These are phyloP conservation scores for Rhododendron henanense DNA, from an alignment of 148 eudicot species.

Conservation along the genomic window DNA sequence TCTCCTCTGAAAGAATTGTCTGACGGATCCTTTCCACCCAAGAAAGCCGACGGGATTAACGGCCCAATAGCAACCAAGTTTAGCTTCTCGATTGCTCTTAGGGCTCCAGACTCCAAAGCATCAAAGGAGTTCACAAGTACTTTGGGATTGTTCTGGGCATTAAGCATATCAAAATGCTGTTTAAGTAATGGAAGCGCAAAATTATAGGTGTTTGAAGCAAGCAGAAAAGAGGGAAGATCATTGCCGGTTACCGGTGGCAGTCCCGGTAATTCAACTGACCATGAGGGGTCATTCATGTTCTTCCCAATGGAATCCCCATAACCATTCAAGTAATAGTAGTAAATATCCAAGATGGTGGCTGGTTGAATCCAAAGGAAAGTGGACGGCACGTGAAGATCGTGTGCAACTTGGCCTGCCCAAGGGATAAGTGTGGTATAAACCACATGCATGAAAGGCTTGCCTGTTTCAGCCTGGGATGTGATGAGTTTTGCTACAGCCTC, in stretches of 20 bases:
- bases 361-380: conserved; percentile 42
- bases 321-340: conserved; percentile 30
- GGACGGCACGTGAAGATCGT: conserved; percentile 29
- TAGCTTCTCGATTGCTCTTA: conserved; percentile 13
- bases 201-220: conserved; percentile 11
- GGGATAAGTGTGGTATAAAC: conserved; percentile 36
- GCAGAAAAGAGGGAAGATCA: conserved; percentile 14
- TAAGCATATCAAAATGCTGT: conserved; percentile 33
- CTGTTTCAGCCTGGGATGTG: conserved; percentile 3
- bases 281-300: not conserved
- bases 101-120: conserved; percentile 28
- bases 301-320: conserved; percentile 4
- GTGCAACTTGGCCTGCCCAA: conserved; percentile 51
- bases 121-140: conserved; percentile 44
- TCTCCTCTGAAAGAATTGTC: conserved; percentile 32
- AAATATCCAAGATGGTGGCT: conserved; percentile 34
- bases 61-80: conserved; percentile 40
- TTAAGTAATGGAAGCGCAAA: conserved; percentile 8
- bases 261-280: not conserved
- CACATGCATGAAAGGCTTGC: conserved; percentile 28
- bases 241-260: not conserved
- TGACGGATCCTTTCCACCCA: not conserved
- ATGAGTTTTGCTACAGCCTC: conserved; percentile 24
- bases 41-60: conserved; percentile 11
- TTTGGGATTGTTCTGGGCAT: conserved; percentile 22